A percentile compares a stretch with the other conserved stretches of the same genome.
Conservation (phyloP, 495 filamentous ascomycete species). For the Xylaria flabelliformis region DNA sequence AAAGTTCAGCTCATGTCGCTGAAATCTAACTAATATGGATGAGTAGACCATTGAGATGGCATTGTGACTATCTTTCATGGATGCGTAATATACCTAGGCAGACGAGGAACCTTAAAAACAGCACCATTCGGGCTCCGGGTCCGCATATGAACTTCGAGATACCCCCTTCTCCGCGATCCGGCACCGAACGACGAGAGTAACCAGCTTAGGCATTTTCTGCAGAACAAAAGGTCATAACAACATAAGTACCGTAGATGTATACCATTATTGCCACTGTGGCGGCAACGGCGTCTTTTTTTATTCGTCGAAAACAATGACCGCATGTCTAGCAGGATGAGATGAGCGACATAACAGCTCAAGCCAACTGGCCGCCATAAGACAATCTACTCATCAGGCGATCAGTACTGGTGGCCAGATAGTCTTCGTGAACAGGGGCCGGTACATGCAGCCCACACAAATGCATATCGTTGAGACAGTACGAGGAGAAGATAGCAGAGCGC, state of each 20-base stretch:
- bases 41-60: too few species aligned
- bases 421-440: neutral
- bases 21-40: neutral
- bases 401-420: neutral
- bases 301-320: neutral
- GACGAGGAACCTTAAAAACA: neutral
- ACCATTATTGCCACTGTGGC: too few species aligned
- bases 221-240: neutral
- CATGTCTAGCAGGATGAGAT: neutral
- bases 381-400: neutral
- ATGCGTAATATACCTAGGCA: neutral
- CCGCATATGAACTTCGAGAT: neutral
- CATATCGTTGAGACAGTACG: neutral
- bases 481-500: neutral
- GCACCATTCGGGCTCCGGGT: neutral
- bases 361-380: too few species aligned
- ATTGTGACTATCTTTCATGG: neutral
- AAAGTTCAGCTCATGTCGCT: neutral
- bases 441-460: neutral
- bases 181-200: neutral
- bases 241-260: neutral
- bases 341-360: neutral
- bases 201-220: neutral
- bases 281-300: too few species aligned
- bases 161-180: neutral